Evolutionary conservation across 108 stramenopile species (phyloP).

Genomic region (Pseudonitzschia delicatissima): DNA sequence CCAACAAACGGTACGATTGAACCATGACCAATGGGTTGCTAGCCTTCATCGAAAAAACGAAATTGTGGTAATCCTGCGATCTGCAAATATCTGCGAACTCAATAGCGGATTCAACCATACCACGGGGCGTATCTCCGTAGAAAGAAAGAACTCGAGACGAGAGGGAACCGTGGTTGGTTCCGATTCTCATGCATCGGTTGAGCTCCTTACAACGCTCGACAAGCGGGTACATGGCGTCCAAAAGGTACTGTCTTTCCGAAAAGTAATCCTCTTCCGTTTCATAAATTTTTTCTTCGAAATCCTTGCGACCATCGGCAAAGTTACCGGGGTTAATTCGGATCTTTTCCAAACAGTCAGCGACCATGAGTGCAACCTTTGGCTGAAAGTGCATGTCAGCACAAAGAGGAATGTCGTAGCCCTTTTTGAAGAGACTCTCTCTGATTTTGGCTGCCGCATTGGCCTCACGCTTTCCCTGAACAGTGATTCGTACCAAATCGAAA

Average conservation of each 20-base stretch:
- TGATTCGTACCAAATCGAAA: constrained; percentile 93
- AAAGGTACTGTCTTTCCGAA: constrained; percentile 75
- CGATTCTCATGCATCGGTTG: constrained; percentile 93
- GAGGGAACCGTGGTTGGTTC: constrained; percentile 94
- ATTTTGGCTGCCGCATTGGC: constrained; percentile 83
- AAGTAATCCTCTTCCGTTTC: constrained; percentile 87
- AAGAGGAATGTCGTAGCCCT: constrained; percentile 92
- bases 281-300: constrained; percentile 91
- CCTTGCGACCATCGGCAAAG: constrained; percentile 94
- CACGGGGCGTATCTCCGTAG: constrained; percentile 96
- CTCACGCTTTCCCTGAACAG: constrained; percentile 92
- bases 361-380: constrained; percentile 87
- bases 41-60: constrained; percentile 98
- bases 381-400: constrained; percentile 99
- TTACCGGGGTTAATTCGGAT: constrained; percentile 98
- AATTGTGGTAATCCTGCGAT: constrained; percentile 94
- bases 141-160: constrained; percentile 87
- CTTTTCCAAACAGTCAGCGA: constrained; percentile 95
- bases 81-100: constrained; percentile 98
- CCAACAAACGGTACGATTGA: constrained; percentile 91
- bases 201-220: constrained; percentile 92
- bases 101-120: constrained; percentile 96
- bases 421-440: constrained; percentile 86
- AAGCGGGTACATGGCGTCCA: constrained; percentile 83
- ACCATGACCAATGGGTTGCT: constrained; percentile 98